Base-by-base conservation (phyloP, 2,329 filamentous ascomycete species). In the Diplodia sapinea region DNA sequence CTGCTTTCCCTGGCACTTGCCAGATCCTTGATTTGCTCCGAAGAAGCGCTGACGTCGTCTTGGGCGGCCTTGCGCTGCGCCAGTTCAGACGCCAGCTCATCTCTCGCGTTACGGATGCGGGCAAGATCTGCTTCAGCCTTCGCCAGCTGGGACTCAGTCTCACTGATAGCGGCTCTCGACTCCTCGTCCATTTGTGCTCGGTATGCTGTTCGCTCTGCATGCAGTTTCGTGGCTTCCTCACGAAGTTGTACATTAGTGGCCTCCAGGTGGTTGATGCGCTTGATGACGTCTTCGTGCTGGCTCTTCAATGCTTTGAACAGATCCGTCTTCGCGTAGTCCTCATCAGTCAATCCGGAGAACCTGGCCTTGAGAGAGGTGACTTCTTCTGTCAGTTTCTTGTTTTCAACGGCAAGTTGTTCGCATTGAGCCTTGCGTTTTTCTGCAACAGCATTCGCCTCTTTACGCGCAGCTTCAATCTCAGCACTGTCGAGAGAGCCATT, bases 241-340 rank as follows among this genome's bases (percentile, higher is more conserved):
- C 91, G 88, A 36, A 98, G 79, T 71, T 93, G 89, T 69, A 91
- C 89, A 77, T 97, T 97, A 13, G 89, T 91, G 3, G 93, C 93
- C 79, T 98, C 94, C 15, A 98, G 81, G 73, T 94, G 89, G 77
- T 99, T 99, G 74, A 97, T 89, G 47, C 93, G 89, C 78, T 92
- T 94, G 72, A 97, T 93, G 9, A 96, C 87, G 73, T 98, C 94
- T 74, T 98, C 95, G 73, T 96, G 92, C 74, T 97, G 93, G 29
- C 86, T 87, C 80, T 94, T 96, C 75, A 97, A 86, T 70, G 91
- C 88, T 80, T 97, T 98, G 85, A 97, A 99, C 3, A 97, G 85
- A 73, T 97, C 93, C 4, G 93, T 97, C 68, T 93, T 89, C 50
- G 93, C 89, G 76, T 96, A 98, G 73, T 99, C 95, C 70, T 99